Base-by-base conservation (phyloP, 2,329 filamentous ascomycete genomes). In the Diaporthe ampelina region DNA sequence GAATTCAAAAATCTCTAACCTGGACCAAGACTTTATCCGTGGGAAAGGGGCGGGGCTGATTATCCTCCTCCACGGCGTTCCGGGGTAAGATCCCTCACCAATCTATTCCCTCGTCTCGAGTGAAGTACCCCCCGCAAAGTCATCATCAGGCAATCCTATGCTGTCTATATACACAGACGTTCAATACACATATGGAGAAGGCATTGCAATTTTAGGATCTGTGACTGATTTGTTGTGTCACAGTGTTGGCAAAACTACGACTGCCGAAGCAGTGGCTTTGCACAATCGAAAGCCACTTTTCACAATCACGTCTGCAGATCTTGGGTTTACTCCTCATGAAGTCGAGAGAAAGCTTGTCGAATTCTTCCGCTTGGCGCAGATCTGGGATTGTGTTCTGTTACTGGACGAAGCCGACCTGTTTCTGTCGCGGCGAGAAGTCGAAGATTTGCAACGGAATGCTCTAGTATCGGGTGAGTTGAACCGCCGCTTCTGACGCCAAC, bases 371-470 rank as follows among this genome's bases (percentile, higher is more conserved):
- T 72, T 81, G 11, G 82, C 80, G 0, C 71, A 75, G 7, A 75
- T 72, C 2, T 87, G 85, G 85, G 81, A 84, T 57, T 84, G 82
- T 21, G 82, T 87, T 0, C 76, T 86, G 0, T 77, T 85, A 1
- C 75, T 85, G 1, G 83, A 84, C 7, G 84, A 85, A 56, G 82
- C 82, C 0, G 85, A 86, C 29, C 83, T 85, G 15, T 87, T 86
- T 77, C 81, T 86, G 19, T 76, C 78, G 17, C 73, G 76, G 52
- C 69, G 81, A 13, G 72, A 73, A 3, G 52, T 61, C 3, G 58
- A 72, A 1, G 77, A 82, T 37, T 29, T 80, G 6, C 65, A 74
- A 77, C 83, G 80, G 75, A 84, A 75, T 78, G 82, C 67, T 74
- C 77, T 75, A 72, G 82, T 24, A 76, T 84, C 76, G 78, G 68